Base-by-base conservation (phyloP, 352 stramenopile species). In the Phytophthora citrophthora region DNA sequence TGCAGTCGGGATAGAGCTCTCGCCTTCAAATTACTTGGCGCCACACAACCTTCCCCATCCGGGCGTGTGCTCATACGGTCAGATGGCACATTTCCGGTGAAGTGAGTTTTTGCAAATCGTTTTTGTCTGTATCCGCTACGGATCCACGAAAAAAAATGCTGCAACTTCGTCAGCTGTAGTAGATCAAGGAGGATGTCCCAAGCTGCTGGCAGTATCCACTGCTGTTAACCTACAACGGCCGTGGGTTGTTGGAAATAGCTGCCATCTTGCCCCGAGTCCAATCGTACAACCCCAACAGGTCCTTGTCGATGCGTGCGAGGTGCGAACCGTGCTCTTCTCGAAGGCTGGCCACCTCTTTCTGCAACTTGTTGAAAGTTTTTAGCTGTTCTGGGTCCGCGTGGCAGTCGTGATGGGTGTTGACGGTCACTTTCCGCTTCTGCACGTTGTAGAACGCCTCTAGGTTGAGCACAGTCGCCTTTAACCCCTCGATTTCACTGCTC, bases 241-340 rank as follows among this genome's bases (percentile, higher is more conserved):
- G n/a, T 39, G 38, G 24, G 12, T 34, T 34, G n/a, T 38, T 50
- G 15, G 29, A 51, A 51, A 67, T 56, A 5, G 38, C 48, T 36
- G 52, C 29, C 13, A 87, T 16, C 23, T 83, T 78, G 6, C 58
- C 53, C n/a, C 75, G 72, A 4, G 72, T 79, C 80, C 81, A 90
- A 59, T 90, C 81, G 68, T 90, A 88, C 10, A 90, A 53, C 1
- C 72, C 81, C 4, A 90, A 55, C 34, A 90, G 50, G 45, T 90
- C 74, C 5, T 53, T 36, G 34, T 88, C 71, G 13, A 89, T 66
- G 1, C 62, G 75, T 4, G 52, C 58, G 11, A 62, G 62, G 26
- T 77, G 65, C 11, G 73, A 70, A 0, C 67, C 69, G 12, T 75
- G 59, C 66, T 89, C 69, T 36, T 61, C 36, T 44, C 68, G 61